Evolutionary conservation across 495 filamentous ascomycete genomes (phyloP).

Genomic region (Penicillium argentinense): DNA sequence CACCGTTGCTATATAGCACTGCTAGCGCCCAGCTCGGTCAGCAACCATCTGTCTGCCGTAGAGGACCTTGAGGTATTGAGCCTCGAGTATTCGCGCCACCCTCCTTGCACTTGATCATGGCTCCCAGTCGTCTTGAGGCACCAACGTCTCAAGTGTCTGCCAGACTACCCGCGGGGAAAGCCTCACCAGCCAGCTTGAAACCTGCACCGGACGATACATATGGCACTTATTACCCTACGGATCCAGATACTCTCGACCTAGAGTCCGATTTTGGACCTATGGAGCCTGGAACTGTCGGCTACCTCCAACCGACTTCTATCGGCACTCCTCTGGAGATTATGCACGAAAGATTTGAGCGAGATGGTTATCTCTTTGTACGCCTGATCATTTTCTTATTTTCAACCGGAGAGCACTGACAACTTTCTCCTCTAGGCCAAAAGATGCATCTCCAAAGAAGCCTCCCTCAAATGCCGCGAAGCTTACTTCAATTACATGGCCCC

Average conservation of each 20-base stretch:
- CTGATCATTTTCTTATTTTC: neutral
- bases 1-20: too few relatives aligned
- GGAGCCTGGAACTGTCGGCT: neutral
- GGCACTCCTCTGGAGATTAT: neutral
- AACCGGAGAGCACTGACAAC: neutral
- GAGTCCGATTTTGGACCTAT: neutral
- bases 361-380: conserved; percentile 1
- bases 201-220: neutral
- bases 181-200: neutral
- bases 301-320: neutral
- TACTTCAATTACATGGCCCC: neutral
- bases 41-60: too few relatives aligned
- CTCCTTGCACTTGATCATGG: neutral
- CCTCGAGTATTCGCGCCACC: too few relatives aligned
- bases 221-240: neutral
- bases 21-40: too few relatives aligned
- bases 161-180: neutral
- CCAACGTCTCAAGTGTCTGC: neutral
- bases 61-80: too few relatives aligned
- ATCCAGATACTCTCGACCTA: neutral
- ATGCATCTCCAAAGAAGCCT: neutral
- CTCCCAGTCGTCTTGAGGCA: neutral
- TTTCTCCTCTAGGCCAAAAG: neutral
- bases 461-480: neutral
- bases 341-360: neutral